Evolutionary conservation across 2,329 filamentous ascomycete species (phyloP), one percentile per base, ranked within the genome.

Genomic region (Cladorrhinum sp.): DNA sequence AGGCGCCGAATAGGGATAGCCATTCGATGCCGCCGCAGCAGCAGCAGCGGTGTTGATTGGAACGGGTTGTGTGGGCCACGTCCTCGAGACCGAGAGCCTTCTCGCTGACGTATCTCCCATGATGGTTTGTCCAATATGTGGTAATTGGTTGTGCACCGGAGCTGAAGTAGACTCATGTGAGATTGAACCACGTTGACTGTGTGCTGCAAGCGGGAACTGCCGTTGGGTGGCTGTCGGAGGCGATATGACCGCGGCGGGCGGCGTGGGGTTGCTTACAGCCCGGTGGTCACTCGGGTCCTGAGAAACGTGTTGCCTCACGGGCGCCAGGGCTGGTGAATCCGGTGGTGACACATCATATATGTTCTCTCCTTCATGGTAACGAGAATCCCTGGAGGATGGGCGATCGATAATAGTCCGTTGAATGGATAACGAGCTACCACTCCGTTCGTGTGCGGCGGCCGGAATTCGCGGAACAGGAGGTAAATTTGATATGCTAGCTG

Each of bases 271-370:
- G 46, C 67, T 68, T 52, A 58, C 60, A 28, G 54, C 55, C 46
- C 58, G 64, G 48, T 33, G 63, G 23, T 62, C 67, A 52, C 62
- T 64, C 3, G 56, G 55, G 12, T 56, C 50, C 9, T 63, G 55
- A 24, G 63, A 61, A 30, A 54, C 60, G 10, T 39, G 59, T 12
- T 61, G 62, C 28, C 61, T 63, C 23, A 59, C 58, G 3, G 65
- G 65, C 10, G 64, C 60, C 28, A 66, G 58, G 6, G 64, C 63
- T 3, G 79, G 80, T 0, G 79, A 80, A 10, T 69, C 73, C 2
- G 77, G 79, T 0, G 80, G 79, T 1, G 79, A 80, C 3, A 77
- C 78, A 61, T 80, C 76, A 66, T 82, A 82, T 2, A 82, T 68
- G 24, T 81, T 73, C 2, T 78, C 76, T 9, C 67, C 70, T 10